These are phyloP conservation scores for Diplodia mutila DNA, from an alignment of 2,329 filamentous ascomycete species.

Conservation along the genomic window DNA sequence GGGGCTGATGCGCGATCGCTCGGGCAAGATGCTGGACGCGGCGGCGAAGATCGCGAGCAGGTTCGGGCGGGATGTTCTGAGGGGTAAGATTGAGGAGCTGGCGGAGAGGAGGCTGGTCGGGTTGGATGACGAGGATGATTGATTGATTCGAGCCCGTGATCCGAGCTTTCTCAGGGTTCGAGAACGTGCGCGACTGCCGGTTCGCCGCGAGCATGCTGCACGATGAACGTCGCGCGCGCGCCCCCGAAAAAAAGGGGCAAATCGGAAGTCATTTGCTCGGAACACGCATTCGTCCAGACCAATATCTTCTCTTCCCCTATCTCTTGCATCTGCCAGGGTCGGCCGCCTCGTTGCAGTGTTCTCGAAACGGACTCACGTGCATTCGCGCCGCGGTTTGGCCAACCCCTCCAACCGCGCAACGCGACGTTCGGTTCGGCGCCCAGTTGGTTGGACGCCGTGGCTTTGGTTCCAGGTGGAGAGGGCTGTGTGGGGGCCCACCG, in stretches of 20 bases:
- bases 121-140: constrained; percentile 54
- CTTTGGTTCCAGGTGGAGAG: background rate
- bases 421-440: background rate
- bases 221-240: no score
- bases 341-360: background rate
- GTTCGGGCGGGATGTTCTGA: constrained; percentile 78
- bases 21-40: constrained; percentile 87
- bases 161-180: background rate
- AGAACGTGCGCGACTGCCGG: background rate
- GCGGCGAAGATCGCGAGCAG: constrained; percentile 86
- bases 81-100: constrained; percentile 87
- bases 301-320: background rate
- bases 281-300: background rate
- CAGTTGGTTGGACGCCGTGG: background rate
- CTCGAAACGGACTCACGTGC: background rate
- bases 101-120: constrained; percentile 71
- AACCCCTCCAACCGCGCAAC: background rate
- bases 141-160: background rate
- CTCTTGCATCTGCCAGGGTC: background rate
- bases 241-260: background rate
- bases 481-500: constrained; percentile 1
- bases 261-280: background rate
- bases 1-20: constrained; percentile 78
- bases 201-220: background rate
- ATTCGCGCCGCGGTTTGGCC: background rate